Conservation (phyloP, 768 basidiomycete genomes). For the Lactarius indigo region DNA sequence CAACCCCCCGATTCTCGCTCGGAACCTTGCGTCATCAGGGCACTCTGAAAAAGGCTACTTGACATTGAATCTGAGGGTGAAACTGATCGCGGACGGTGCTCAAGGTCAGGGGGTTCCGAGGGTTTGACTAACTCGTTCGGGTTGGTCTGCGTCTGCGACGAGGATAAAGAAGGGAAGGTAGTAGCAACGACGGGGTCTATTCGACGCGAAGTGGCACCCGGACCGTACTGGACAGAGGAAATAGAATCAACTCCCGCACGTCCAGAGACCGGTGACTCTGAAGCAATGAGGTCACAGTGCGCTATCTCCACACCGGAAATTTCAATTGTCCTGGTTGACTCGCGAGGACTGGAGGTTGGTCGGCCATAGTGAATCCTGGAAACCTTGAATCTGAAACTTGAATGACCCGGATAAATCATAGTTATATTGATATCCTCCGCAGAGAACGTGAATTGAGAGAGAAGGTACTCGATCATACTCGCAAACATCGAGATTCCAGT, state of each 20-base stretch:
- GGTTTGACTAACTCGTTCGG: constrained; percentile 62
- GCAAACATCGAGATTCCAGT: constrained; percentile 80
- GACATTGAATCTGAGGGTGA: constrained; percentile 42
- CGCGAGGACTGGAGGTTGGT: constrained; percentile 30
- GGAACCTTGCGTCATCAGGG: constrained; percentile 28
- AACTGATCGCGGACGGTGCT: constrained; percentile 34
- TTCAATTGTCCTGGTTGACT: constrained; percentile 46
- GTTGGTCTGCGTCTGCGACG: constrained; percentile 28
- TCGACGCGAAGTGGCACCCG: neutral
- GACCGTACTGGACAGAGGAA: constrained; percentile 7
- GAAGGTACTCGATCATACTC: constrained; percentile 70
- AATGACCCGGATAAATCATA: constrained; percentile 58
- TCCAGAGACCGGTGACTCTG: constrained; percentile 17
- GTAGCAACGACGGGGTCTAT: constrained; percentile 34
- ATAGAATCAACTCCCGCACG: constrained; percentile 23
- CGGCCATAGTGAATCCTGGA: constrained; percentile 58
- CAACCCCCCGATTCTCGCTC: neutral
- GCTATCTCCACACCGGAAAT: constrained; percentile 57
- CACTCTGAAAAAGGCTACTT: constrained; percentile 79
- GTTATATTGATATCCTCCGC: constrained; percentile 65
- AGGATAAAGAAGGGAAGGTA: constrained; percentile 35
- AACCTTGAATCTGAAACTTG: constrained; percentile 58
- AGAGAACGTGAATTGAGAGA: constrained; percentile 76
- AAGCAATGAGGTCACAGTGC: constrained; percentile 41
- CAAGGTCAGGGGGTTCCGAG: constrained; percentile 74